Percentiles rank a stretch among this genome's conserved stretches.
Evolutionary conservation across 2,329 filamentous ascomycete genomes (phyloP).

Genomic region (Pestalotiopsis sp.): DNA sequence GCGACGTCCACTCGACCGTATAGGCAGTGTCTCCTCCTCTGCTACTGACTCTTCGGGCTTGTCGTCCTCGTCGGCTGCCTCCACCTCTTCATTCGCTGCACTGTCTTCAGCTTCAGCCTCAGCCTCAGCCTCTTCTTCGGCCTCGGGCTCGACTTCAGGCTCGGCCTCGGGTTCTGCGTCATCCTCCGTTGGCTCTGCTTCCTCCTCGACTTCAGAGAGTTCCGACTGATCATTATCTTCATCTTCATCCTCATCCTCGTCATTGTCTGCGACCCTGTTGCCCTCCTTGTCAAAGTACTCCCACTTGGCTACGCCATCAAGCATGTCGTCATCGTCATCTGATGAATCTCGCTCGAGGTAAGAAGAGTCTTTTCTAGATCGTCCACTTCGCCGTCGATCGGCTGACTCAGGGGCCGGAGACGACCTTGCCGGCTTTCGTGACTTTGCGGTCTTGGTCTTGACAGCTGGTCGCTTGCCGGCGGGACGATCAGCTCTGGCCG

Average conservation of each 20-base stretch:
- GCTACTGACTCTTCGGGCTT: constrained; percentile 23
- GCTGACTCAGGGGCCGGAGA: constrained; percentile 36
- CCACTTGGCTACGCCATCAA: constrained; percentile 63
- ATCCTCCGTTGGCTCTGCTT: constrained; percentile 17
- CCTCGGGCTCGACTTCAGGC: constrained; percentile 16
- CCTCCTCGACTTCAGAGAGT: constrained; percentile 28
- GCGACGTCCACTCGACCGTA: constrained; percentile 28
- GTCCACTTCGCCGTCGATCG: constrained; percentile 60
- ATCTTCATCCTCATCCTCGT: constrained; percentile 26
- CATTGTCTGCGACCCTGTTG: constrained; percentile 30
- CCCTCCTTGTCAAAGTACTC: constrained; percentile 48
- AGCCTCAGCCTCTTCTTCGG: constrained; percentile 11
- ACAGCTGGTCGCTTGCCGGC: constrained; percentile 27
- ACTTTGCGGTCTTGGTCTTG: constrained; percentile 28
- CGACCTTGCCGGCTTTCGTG: constrained; percentile 32
- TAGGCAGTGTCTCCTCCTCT: constrained; percentile 23
- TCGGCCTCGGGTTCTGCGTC: constrained; percentile 14
- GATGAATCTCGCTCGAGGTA: constrained; percentile 61
- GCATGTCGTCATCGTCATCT: constrained; percentile 64
- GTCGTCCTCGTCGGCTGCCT: constrained; percentile 16
- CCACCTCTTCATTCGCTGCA: background rate
- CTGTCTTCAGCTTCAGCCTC: background rate
- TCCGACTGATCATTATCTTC: constrained; percentile 19
- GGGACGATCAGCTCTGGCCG: constrained; percentile 34
- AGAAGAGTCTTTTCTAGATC: constrained; percentile 46